Evolutionary conservation across 495 filamentous ascomycete genomes (phyloP).

Genomic region (Ramalina peruviana): DNA sequence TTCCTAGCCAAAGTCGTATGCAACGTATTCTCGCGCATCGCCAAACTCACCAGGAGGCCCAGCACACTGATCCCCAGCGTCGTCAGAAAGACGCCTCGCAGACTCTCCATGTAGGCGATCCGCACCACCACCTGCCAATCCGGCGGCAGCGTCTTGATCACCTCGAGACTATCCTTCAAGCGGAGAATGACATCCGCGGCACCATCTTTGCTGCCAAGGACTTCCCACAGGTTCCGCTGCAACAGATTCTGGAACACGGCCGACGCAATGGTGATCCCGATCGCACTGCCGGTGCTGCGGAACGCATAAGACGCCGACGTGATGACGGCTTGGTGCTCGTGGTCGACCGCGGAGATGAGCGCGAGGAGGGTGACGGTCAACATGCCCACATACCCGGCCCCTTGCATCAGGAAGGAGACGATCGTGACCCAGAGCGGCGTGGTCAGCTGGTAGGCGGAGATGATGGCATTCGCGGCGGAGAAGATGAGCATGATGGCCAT

Average conservation of each 20-base stretch:
- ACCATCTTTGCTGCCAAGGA: conserved; percentile 50
- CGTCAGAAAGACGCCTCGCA: conserved; percentile 62
- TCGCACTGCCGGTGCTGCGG: conserved; percentile 11
- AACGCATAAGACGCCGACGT: conserved; percentile 11
- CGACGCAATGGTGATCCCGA: conserved; percentile 19
- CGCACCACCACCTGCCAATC: conserved; percentile 60
- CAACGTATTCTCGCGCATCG: conserved; percentile 68
- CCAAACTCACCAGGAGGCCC: conserved; percentile 43
- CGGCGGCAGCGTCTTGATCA: conserved; percentile 51
- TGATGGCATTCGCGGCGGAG: conserved; percentile 27
- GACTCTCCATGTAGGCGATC: conserved; percentile 59
- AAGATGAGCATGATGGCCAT: conserved; percentile 34
- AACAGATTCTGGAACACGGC: conserved; percentile 28
- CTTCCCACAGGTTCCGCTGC: conserved; percentile 44
- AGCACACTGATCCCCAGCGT: conserved; percentile 46
- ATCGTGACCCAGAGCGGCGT: conserved; percentile 40
- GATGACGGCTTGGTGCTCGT: conserved; percentile 43
- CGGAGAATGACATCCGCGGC: conserved; percentile 54
- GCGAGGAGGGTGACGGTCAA: conserved; percentile 55
- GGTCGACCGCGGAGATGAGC: conserved; percentile 53
- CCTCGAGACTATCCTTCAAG: conserved; percentile 61
- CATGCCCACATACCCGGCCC: conserved; percentile 51
- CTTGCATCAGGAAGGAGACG: conserved; percentile 43
- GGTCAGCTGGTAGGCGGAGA: conserved; percentile 33
- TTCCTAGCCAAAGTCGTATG: conserved; percentile 54